Conservation (phyloP, 306 rosid genomes). For the Vicia faba region DNA sequence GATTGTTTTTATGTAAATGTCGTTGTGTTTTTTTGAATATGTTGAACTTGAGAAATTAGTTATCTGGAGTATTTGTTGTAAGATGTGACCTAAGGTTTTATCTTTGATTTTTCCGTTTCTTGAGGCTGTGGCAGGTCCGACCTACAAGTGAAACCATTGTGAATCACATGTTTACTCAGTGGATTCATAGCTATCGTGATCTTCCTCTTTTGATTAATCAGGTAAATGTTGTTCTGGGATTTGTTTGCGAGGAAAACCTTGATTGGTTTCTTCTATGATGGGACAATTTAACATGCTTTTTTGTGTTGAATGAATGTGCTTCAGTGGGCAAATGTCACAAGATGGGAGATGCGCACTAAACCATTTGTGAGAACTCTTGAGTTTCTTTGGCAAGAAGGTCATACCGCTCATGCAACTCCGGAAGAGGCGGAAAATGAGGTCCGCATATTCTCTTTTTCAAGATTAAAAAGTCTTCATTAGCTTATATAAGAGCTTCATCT, state of each 20-base stretch:
- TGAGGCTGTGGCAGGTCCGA: conserved; percentile 97
- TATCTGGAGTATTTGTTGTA: conserved; percentile 29
- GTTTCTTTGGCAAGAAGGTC: conserved; percentile 99
- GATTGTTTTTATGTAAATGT: background rate
- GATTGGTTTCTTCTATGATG: conserved; percentile 14
- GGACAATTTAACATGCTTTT: conserved; percentile 6
- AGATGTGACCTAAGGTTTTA: conserved; percentile 65
- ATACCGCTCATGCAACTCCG: conserved; percentile 88
- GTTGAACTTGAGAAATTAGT: conserved; percentile 25
- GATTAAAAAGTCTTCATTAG: conserved; percentile 7
- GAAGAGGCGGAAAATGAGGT: conserved; percentile 98
- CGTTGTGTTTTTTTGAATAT: background rate
- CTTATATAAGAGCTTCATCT: conserved; percentile 4
- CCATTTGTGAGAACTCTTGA: conserved; percentile 96
- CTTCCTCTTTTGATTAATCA: conserved; percentile 93
- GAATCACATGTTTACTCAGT: conserved; percentile 97
- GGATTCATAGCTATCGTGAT: conserved; percentile 97
- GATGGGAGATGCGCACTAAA: conserved; percentile 99
- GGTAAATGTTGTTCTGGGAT: conserved; percentile 44
- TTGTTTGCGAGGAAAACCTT: conserved; percentile 10
- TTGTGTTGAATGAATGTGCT: conserved; percentile 35
- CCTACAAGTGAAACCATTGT: conserved; percentile 96
- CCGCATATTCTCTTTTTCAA: conserved; percentile 27
- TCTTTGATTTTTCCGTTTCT: conserved; percentile 78
- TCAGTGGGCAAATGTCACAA: conserved; percentile 97